Evolutionary conservation across 345 rosid species (phyloP).

Genomic region (Sapria himalayana): DNA sequence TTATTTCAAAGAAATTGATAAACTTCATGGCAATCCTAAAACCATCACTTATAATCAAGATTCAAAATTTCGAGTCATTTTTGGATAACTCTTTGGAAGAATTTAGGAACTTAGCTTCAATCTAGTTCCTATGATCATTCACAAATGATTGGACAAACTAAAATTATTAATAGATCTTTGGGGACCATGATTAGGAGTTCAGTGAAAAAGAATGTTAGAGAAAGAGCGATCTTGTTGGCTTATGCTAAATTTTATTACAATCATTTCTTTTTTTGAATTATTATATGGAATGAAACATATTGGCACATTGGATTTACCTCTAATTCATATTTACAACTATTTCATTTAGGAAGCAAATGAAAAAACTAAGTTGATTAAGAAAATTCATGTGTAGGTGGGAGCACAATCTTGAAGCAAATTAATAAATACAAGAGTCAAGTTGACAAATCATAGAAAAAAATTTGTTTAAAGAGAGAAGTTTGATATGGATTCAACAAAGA

Average conservation of each 20-base stretch:
- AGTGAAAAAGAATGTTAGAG: neutral
- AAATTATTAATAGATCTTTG: too few relatives aligned
- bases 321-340: neutral
- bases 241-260: neutral
- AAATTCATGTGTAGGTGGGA: neutral
- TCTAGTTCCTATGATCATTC: neutral
- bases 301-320: neutral
- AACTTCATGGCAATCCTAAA: neutral
- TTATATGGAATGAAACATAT: neutral
- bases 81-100: neutral
- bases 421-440: neutral
- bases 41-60: too few relatives aligned
- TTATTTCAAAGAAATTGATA: neutral
- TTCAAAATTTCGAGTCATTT: neutral
- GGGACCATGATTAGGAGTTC: neutral
- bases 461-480: too few relatives aligned
- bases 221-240: neutral
- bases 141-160: too few relatives aligned
- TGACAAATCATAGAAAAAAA: neutral
- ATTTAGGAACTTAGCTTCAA: too few relatives aligned
- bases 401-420: neutral
- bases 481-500: neutral
- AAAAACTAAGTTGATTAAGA: neutral
- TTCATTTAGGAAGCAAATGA: neutral
- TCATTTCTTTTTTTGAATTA: neutral